Base-by-base conservation (phyloP, 2,329 filamentous ascomycete species). In the Mycosphaerella arachidis region DNA sequence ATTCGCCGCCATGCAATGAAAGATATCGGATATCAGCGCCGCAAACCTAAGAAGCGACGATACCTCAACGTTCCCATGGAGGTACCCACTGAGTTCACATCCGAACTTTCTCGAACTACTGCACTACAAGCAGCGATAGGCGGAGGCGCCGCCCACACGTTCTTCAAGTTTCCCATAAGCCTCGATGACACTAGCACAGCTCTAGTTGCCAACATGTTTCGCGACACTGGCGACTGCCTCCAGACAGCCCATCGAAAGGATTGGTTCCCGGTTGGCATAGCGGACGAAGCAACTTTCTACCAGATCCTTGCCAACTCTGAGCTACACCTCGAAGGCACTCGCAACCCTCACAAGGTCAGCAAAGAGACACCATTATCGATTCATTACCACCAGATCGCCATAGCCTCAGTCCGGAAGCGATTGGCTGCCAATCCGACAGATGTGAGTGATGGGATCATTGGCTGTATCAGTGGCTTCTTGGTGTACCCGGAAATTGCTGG, bases 1-100 rank as follows among this genome's bases (percentile, higher is more conserved):
- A 57, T 60, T 29, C 54, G 58, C 27, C 58, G 58, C 16, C 58
- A 60, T 40, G 58, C 58, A 16, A 60, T 57, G 55, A 60, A 57
- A 43, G 55, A 60, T 24, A 60, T 60, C 20, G 58, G 50, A n/a
- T 50, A 53, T 16, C 50, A 50, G 43, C 40, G 58, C 29, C 55
- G 58, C 18, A 56, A 50, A 50, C 58, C 55, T 7, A 60, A 60
- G 55, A 60, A 60, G 48, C 50, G 31, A 31, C 54, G 58, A 8
- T 51, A 54, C 31, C n/a, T 57, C 16, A 40, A 52, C 16, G 48
- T 58, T 12, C 29, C 40, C 20, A 13, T 58, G 8, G 56, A 58
- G 24, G 20, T 54, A 16, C 40, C 40, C 16, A 33, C 30, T 12
- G 48, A 52, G 29, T 43, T 27, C 46, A 9, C 53, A 24, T 13